Conservation (phyloP, 2,329 filamentous ascomycete species). For the Sclerotinia glacialis region DNA sequence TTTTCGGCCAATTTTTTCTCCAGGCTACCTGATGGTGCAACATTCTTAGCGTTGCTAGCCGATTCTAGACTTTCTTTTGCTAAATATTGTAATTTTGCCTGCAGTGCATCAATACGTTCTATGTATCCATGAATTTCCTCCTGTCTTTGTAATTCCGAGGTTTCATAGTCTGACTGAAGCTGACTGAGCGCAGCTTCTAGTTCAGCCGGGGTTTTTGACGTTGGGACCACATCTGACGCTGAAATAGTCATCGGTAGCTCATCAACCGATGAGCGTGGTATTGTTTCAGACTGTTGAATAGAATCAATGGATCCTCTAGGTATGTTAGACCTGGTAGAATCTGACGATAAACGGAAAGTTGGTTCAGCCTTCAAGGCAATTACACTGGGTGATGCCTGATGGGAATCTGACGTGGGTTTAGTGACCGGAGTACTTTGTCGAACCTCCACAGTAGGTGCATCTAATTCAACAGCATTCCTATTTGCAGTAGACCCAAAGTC, state of each 20-base stretch:
- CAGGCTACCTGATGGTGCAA: constrained; percentile 59
- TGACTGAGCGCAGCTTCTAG: constrained; percentile 44
- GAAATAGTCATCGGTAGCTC: constrained; percentile 24
- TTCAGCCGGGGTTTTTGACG: constrained; percentile 35
- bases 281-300: constrained; percentile 25
- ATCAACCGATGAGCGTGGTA: constrained; percentile 37
- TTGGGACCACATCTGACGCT: constrained; percentile 1
- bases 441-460: constrained; percentile 27
- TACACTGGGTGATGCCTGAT: constrained; percentile 24
- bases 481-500: constrained; percentile 12
- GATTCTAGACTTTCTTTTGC: constrained; percentile 75
- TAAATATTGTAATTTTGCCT: constrained; percentile 86
- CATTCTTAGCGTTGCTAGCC: constrained; percentile 65
- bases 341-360: constrained; percentile 32
- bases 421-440: constrained; percentile 23
- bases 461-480: not conserved
- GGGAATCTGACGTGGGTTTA: not conserved
- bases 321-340: constrained; percentile 34
- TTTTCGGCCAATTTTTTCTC: constrained; percentile 85
- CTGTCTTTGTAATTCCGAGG: constrained; percentile 53
- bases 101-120: constrained; percentile 86
- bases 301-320: constrained; percentile 34
- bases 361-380: constrained; percentile 29
- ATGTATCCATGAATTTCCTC: constrained; percentile 81
- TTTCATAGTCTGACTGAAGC: constrained; percentile 37